A percentile compares a stretch with the other conserved stretches of the same genome.
Conservation (phyloP, 495 filamentous ascomycete species). For the Elasticomyces elasticus region DNA sequence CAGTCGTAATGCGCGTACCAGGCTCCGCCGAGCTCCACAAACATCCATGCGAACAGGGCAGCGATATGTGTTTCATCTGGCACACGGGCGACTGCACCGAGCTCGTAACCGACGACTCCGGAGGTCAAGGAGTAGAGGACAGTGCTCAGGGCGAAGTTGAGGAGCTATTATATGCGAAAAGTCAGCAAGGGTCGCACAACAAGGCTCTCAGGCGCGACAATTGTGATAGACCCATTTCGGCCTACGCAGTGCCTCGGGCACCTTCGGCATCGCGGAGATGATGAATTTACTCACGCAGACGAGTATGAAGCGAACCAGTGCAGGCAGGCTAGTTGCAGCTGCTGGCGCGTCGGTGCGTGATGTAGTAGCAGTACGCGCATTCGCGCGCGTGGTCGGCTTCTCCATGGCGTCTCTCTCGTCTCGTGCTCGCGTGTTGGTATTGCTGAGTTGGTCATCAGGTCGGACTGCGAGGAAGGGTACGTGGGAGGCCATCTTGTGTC, state of each 20-base stretch:
- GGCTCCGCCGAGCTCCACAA: constrained; percentile 55
- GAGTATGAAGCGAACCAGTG: not conserved
- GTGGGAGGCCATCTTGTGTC: constrained; percentile 14
- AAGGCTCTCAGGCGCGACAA: too few species aligned
- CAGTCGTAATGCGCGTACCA: constrained; percentile 66
- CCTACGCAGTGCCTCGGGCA: constrained; percentile 32
- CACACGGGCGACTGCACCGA: constrained; percentile 53
- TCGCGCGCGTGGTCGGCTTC: not conserved
- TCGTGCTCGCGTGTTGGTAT: not conserved
- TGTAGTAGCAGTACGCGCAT: not conserved
- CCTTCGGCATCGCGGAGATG: not conserved
- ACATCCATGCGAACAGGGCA: constrained; percentile 54
- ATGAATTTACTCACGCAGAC: not conserved
- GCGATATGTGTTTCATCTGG: constrained; percentile 52
- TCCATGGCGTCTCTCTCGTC: not conserved
- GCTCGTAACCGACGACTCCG: constrained; percentile 43
- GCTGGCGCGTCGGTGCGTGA: not conserved
- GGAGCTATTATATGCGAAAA: too few species aligned
- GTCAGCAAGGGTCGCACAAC: too few species aligned
- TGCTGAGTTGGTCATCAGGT: constrained; percentile 16
- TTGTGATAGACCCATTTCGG: too few species aligned
- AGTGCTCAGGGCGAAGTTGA: constrained; percentile 52
- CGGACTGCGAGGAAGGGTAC: constrained; percentile 20
- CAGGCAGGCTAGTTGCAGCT: not conserved
- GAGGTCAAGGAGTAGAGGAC: constrained; percentile 47